These are phyloP conservation scores for Russula earlei DNA, from an alignment of 768 basidiomycete species.

Conservation along the genomic window DNA sequence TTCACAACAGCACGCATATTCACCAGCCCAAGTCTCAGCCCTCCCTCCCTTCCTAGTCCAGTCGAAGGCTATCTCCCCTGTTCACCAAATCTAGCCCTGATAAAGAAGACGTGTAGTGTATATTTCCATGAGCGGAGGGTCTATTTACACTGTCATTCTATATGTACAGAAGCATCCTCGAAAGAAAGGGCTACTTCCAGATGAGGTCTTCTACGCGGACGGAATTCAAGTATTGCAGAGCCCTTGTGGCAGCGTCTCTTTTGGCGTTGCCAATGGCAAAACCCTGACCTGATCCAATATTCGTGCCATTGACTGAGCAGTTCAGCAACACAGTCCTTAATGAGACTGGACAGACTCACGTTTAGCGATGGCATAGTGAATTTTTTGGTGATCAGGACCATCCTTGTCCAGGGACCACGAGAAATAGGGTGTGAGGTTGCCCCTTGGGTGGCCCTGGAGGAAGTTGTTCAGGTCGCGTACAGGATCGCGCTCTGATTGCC, in stretches of 20 bases:
- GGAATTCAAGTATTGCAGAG: neutral
- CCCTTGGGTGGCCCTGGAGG: neutral
- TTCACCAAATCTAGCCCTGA: neutral
- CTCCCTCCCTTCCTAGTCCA: too few species aligned
- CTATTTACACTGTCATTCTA: neutral
- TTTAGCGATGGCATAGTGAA: neutral
- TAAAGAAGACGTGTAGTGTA: neutral
- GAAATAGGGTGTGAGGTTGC: neutral
- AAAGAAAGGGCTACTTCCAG: neutral
- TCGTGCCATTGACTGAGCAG: neutral
- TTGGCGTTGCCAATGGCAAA: neutral
- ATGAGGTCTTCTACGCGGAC: neutral
- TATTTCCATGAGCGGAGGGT: neutral
- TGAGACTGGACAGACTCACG: neutral
- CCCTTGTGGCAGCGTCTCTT: neutral
- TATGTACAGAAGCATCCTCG: too few species aligned
- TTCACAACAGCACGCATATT: too few species aligned
- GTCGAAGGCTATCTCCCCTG: neutral
- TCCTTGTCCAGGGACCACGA: neutral
- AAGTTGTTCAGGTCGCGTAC: slow-evolving; percentile 5
- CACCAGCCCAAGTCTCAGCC: too few species aligned
- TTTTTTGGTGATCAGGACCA: neutral
- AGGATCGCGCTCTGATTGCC: neutral
- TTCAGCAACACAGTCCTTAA: neutral
- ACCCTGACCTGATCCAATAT: neutral